A percentile compares a stretch with the other conserved stretches of the same genome.
These are phyloP conservation scores for Phaseolus coccineus DNA, from an alignment of 331 rosid species.

Conservation along the genomic window DNA sequence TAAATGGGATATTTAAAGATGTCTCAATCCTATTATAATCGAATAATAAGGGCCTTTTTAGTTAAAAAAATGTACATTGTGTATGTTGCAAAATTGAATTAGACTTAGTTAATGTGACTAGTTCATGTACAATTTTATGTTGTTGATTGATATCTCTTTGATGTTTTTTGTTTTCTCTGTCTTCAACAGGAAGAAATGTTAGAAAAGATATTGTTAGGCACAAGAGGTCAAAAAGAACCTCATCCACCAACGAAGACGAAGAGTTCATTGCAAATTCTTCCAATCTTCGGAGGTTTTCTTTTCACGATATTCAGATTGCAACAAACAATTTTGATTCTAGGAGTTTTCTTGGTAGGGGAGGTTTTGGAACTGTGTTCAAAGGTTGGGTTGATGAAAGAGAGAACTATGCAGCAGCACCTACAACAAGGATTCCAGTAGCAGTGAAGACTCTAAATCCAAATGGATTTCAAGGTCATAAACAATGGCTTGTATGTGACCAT, in stretches of 20 bases:
- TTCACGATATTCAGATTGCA: constrained; percentile 59
- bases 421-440: constrained; percentile 61
- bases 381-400: constrained; percentile 66
- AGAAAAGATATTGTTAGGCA: constrained; percentile 39
- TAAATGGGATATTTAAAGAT: too few species aligned
- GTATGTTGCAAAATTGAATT: not conserved
- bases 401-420: constrained; percentile 49
- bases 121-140: not conserved
- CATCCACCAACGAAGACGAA: constrained; percentile 44
- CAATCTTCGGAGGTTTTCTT: constrained; percentile 60
- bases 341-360: constrained; percentile 72
- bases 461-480: constrained; percentile 68
- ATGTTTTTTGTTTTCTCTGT: not conserved
- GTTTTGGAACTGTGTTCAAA: constrained; percentile 80
- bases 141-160: not conserved
- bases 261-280: constrained; percentile 56
- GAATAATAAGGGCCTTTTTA: not conserved
- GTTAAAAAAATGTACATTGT: not conserved
- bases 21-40: not conserved
- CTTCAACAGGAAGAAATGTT: constrained; percentile 45
- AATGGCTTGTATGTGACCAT: constrained; percentile 65
- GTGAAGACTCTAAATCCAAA: constrained; percentile 71
- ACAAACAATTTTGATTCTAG: constrained; percentile 61
- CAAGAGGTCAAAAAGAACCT: constrained; percentile 41
- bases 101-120: not conserved